Percentiles rank a stretch among this genome's conserved stretches.
Conservation (phyloP, 176 grass and related monocot genomes). For the Aegilops speltoides region DNA sequence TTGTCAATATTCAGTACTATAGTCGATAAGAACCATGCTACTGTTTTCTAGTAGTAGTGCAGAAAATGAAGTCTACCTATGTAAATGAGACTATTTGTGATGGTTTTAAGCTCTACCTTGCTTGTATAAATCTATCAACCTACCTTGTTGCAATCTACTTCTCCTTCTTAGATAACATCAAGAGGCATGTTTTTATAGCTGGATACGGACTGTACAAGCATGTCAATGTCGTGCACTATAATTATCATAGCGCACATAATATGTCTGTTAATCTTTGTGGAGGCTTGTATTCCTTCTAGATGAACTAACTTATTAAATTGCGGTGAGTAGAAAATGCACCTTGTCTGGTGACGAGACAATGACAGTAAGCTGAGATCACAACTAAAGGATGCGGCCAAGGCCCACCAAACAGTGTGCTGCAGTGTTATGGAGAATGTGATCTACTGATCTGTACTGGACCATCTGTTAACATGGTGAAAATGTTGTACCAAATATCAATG, state of each 20-base stretch:
- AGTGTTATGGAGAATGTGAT: neutral
- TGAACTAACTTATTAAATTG: neutral
- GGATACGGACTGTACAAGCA: neutral
- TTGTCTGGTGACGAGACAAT: conserved; percentile 9
- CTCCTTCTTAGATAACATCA: conserved; percentile 12
- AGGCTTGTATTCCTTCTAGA: conserved; percentile 10
- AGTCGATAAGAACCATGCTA: neutral
- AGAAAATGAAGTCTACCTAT: conserved; percentile 10
- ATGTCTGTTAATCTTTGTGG: neutral
- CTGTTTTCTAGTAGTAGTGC: neutral
- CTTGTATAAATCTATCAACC: neutral
- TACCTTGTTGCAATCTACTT: conserved; percentile 11
- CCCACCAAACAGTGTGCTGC: too few relatives aligned
- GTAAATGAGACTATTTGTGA: neutral
- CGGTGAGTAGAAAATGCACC: neutral
- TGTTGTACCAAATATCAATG: neutral
- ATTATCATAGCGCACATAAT: neutral
- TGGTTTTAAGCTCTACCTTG: neutral
- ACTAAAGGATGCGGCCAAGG: too few relatives aligned
- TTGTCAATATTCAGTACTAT: neutral
- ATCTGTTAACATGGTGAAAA: neutral
- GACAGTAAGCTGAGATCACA: neutral
- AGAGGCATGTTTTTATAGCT: conserved; percentile 6
- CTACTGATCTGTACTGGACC: neutral
- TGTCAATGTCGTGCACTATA: conserved; percentile 13